Evolutionary conservation across 179 eudicot genomes (phyloP).

Genomic region (Silene coronaria): DNA sequence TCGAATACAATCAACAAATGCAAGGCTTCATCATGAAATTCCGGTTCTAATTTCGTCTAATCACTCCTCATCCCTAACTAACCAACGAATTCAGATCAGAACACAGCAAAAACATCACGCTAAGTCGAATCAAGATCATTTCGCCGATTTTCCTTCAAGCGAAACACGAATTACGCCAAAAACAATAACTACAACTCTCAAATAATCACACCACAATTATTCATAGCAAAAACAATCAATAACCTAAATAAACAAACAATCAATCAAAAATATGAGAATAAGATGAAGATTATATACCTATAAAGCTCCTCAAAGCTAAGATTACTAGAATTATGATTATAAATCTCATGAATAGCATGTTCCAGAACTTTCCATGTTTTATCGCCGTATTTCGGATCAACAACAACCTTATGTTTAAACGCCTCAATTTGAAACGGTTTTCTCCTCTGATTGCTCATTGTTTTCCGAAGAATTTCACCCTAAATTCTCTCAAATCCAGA

Average conservation of each 20-base stretch:
- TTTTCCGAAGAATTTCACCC: not conserved
- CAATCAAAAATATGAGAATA: not conserved
- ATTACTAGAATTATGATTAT: conserved; percentile 47
- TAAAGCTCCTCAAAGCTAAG: conserved; percentile 57
- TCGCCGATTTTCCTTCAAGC: not conserved
- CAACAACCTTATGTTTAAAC: conserved; percentile 52
- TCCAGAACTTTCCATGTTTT: conserved; percentile 53
- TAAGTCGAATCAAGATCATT: not conserved
- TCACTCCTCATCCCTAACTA: not conserved
- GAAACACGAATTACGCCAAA: not conserved
- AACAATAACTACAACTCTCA: not conserved
- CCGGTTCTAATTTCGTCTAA: not conserved
- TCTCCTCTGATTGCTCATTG: conserved; percentile 47
- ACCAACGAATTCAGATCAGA: not conserved
- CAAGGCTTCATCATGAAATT: not conserved
- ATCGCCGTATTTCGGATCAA: conserved; percentile 56
- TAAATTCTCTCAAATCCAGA: not conserved
- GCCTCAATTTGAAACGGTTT: conserved; percentile 51
- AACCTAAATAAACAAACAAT: not conserved
- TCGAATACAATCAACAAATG: not conserved
- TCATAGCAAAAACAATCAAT: not conserved
- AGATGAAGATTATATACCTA: conserved; percentile 23
- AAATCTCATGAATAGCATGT: conserved; percentile 52
- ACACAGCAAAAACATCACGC: not conserved
- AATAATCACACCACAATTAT: not conserved